A percentile compares a stretch with the other conserved stretches of the same genome.
These are phyloP conservation scores for Sugiyamaella paludigena DNA, from an alignment of 1,139 yeast species.

Conservation along the genomic window DNA sequence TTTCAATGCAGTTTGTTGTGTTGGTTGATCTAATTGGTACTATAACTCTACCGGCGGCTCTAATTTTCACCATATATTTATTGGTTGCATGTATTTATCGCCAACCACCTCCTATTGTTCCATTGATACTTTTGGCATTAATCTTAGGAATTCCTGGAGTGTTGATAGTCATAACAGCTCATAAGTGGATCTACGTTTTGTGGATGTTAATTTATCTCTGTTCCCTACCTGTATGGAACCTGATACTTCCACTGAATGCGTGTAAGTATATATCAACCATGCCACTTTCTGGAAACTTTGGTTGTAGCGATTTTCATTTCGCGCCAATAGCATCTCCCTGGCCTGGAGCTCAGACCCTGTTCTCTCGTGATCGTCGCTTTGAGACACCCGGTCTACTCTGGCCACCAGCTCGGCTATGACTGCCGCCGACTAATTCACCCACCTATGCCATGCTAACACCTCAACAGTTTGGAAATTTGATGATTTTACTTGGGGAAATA, in stretches of 20 bases:
- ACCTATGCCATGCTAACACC: too few relatives aligned
- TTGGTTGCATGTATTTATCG: slow-evolving; percentile 67
- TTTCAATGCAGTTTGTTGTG: slow-evolving; percentile 40
- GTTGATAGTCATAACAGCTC: slow-evolving; percentile 76
- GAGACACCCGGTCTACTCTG: too few relatives aligned
- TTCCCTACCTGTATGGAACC: slow-evolving; percentile 90
- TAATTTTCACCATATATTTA: slow-evolving; percentile 76
- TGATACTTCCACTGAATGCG: slow-evolving; percentile 78
- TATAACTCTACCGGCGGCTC: slow-evolving; percentile 82
- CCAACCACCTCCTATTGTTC: slow-evolving; percentile 72
- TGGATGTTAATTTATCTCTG: slow-evolving; percentile 77
- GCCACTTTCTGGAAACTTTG: neutral
- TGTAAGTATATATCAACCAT: slow-evolving; percentile 38
- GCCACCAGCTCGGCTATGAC: too few relatives aligned
- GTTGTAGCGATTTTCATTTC: neutral
- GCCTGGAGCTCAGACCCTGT: too few relatives aligned
- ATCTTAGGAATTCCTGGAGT: slow-evolving; percentile 84
- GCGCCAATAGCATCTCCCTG: too few relatives aligned
- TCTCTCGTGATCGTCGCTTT: too few relatives aligned
- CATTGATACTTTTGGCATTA: slow-evolving; percentile 69
- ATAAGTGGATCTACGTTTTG: slow-evolving; percentile 62
- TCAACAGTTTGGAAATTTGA: slow-evolving; percentile 76
- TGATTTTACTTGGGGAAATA: slow-evolving; percentile 95
- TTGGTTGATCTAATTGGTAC: slow-evolving; percentile 38
- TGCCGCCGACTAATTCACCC: too few relatives aligned